Percentiles rank a stretch among this genome's conserved stretches.
Evolutionary conservation across 208 protist species (phyloP).

Genomic region (Strigomonas galati): DNA sequence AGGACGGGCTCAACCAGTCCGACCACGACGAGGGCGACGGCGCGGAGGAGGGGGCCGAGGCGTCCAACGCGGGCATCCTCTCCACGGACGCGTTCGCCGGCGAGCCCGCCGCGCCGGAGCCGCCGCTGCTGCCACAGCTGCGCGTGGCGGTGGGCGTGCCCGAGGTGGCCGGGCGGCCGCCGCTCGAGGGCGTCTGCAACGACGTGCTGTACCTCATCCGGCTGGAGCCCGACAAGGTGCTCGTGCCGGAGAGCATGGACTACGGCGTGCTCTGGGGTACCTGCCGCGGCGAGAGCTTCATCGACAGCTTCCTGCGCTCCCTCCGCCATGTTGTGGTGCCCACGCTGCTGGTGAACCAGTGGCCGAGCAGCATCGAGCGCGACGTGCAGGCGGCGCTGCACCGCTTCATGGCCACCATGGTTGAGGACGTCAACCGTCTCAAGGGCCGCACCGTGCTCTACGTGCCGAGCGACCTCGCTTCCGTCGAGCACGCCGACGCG

Average conservation of each 20-base stretch:
- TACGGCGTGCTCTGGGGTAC: slow-evolving; percentile 74
- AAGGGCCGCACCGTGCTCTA: slow-evolving; percentile 97
- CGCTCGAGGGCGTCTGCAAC: slow-evolving; percentile 28
- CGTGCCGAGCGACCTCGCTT: slow-evolving; percentile 91
- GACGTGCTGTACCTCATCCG: slow-evolving; percentile 79
- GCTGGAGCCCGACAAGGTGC: slow-evolving; percentile 69
- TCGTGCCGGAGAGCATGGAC: slow-evolving; percentile 89
- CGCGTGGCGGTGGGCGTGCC: slow-evolving; percentile 31
- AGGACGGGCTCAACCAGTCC: slow-evolving; percentile 25
- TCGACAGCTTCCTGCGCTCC: slow-evolving; percentile 88
- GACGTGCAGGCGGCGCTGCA: slow-evolving; percentile 94
- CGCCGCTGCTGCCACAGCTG: slow-evolving; percentile 17
- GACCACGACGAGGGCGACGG: slow-evolving; percentile 16
- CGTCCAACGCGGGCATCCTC: background rate
- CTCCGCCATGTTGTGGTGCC: slow-evolving; percentile 81
- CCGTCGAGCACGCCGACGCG: slow-evolving; percentile 35
- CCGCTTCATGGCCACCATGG: slow-evolving; percentile 97
- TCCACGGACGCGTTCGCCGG: slow-evolving; percentile 10
- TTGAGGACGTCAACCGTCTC: slow-evolving; percentile 92
- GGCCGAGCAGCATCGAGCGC: slow-evolving; percentile 96
- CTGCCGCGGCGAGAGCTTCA: slow-evolving; percentile 49
- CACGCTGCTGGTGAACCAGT: slow-evolving; percentile 84
- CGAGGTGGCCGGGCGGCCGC: slow-evolving; percentile 32
- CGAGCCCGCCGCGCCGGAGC: slow-evolving; percentile 2
- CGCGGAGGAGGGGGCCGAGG: slow-evolving; percentile 1